Evolutionary conservation across 2,329 filamentous ascomycete genomes (phyloP).

Genomic region (Bipolaris bicolor): DNA sequence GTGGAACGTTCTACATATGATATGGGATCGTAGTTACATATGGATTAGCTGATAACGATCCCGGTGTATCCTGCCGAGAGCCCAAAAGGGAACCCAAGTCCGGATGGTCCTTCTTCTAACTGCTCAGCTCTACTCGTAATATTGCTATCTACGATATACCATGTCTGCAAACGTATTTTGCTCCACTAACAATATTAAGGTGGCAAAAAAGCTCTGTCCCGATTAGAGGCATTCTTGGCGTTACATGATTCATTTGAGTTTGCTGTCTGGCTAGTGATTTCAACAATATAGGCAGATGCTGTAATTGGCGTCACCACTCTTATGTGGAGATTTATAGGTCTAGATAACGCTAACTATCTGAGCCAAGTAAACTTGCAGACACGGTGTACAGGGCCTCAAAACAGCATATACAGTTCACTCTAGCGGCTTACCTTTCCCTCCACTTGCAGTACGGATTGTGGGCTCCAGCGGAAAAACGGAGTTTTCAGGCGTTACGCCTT

Average conservation of each 20-base stretch:
- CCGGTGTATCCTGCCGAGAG: not conserved
- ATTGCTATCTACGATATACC: not conserved
- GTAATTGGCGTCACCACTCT: too few species aligned
- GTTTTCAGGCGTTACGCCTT: slow-evolving; percentile 58
- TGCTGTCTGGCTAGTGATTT: too few species aligned
- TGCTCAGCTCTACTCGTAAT: not conserved
- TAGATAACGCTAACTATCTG: too few species aligned
- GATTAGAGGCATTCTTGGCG: too few species aligned
- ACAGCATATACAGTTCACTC: not conserved
- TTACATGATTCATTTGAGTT: too few species aligned
- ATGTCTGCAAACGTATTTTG: too few species aligned
- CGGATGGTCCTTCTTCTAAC: not conserved
- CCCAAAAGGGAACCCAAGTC: not conserved
- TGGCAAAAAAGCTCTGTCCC: too few species aligned
- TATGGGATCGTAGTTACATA: not conserved
- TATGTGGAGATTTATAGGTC: too few species aligned
- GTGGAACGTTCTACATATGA: not conserved
- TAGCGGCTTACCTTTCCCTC: slow-evolving; percentile 7
- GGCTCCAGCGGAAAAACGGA: slow-evolving; percentile 63
- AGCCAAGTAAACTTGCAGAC: not conserved
- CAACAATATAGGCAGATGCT: too few species aligned
- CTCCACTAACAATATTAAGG: too few species aligned
- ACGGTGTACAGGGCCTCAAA: not conserved
- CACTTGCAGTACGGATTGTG: slow-evolving; percentile 26
- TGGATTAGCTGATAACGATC: not conserved